Percentiles rank a stretch among this genome's conserved stretches.
Conservation (phyloP, 805 yeast species). For the Metschnikowia matae region DNA sequence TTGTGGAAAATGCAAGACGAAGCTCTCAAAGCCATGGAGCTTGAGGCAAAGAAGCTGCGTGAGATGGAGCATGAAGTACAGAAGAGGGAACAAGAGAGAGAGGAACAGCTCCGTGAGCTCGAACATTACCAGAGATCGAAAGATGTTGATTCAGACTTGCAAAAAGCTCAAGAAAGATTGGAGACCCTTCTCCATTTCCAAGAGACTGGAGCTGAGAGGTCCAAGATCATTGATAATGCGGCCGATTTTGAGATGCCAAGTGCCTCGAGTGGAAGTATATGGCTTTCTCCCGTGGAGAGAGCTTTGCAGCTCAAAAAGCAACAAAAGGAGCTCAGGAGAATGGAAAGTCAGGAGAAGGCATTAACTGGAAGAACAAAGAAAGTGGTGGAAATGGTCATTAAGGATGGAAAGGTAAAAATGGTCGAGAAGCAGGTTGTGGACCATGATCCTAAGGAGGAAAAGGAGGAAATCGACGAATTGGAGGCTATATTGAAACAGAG, state of each 20-base stretch:
- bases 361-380: conserved; percentile 65
- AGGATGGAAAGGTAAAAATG: conserved; percentile 74
- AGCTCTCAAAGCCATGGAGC: conserved; percentile 56
- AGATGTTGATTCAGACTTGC: conserved; percentile 52
- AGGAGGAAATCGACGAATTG: conserved; percentile 32
- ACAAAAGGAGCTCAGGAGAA: conserved; percentile 65
- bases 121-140: conserved; percentile 39
- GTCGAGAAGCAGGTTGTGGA: conserved; percentile 38
- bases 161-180: conserved; percentile 67
- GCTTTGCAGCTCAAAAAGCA: conserved; percentile 85
- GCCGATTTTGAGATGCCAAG: conserved; percentile 75
- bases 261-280: conserved; percentile 48
- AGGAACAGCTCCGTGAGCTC: conserved; percentile 41
- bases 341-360: conserved; percentile 54
- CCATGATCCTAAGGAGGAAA: conserved; percentile 26
- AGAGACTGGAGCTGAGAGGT: conserved; percentile 82
- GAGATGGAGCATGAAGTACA: conserved; percentile 20
- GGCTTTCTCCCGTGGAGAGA: conserved; percentile 86
- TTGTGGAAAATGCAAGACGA: conserved; percentile 66
- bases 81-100: conserved; percentile 29
- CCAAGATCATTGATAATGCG: conserved; percentile 88
- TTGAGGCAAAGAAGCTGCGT: conserved; percentile 27
- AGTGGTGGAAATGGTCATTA: conserved; percentile 72
- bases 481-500: conserved; percentile 28
- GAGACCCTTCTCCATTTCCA: conserved; percentile 77